Percentiles rank a stretch among this genome's conserved stretches.
These are phyloP conservation scores for Endocarpon pusillum DNA, from an alignment of 495 filamentous ascomycete species.

Conservation along the genomic window DNA sequence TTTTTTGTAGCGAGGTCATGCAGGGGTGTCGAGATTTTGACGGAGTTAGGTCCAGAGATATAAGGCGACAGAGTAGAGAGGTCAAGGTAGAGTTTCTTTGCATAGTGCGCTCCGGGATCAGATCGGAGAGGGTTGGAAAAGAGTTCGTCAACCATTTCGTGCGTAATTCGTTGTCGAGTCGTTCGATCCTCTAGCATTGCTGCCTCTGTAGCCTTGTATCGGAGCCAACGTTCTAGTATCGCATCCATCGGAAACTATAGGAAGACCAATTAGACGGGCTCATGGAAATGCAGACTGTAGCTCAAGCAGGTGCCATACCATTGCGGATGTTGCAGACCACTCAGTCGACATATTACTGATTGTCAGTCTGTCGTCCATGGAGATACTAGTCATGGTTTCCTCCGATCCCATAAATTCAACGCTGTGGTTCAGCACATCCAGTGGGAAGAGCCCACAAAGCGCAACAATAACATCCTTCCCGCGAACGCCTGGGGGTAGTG, in stretches of 20 bases:
- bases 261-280: constrained; percentile 18
- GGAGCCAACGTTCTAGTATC: constrained; percentile 57
- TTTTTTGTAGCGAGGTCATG: constrained; percentile 50
- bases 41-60: constrained; percentile 81
- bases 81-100: constrained; percentile 62
- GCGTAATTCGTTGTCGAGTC: constrained; percentile 38
- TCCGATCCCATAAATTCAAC: constrained; percentile 77
- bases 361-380: constrained; percentile 61
- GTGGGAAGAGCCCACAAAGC: constrained; percentile 72
- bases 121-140: constrained; percentile 47
- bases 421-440: constrained; percentile 81
- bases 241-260: constrained; percentile 77
- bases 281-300: background rate
- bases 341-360: constrained; percentile 96
- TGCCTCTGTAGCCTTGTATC: constrained; percentile 53
- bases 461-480: constrained; percentile 94
- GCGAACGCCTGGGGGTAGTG: constrained; percentile 63
- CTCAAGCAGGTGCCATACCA: constrained; percentile 2
- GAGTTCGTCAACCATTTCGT: constrained; percentile 53
- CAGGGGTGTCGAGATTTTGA: constrained; percentile 72
- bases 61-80: constrained; percentile 74
- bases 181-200: constrained; percentile 31
- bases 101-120: constrained; percentile 63
- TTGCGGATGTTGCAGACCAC: constrained; percentile 63
- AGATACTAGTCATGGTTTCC: constrained; percentile 57